These are phyloP conservation scores for Colletotrichum tamarilloi DNA, from an alignment of 2,329 filamentous ascomycete genomes.

Conservation along the genomic window DNA sequence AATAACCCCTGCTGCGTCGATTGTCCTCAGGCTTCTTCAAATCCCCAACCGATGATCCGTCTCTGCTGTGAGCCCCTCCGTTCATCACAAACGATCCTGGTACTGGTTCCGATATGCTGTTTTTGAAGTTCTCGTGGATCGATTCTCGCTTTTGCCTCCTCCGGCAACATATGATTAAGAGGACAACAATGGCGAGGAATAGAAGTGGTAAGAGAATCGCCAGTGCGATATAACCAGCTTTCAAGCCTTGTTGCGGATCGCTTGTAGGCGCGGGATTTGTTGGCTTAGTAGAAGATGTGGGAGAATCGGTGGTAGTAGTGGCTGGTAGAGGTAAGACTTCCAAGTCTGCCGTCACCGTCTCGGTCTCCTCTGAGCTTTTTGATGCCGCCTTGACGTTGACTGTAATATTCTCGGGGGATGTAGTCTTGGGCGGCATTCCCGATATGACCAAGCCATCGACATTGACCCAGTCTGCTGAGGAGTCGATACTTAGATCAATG, in stretches of 20 bases:
- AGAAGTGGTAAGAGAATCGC: constrained; percentile 33
- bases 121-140: constrained; percentile 35
- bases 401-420: constrained; percentile 40
- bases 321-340: constrained; percentile 45
- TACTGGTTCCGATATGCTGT: constrained; percentile 45
- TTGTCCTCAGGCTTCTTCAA: constrained; percentile 37
- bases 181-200: constrained; percentile 16
- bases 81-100: constrained; percentile 44
- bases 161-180: constrained; percentile 43
- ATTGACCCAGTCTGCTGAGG: constrained; percentile 56
- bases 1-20: constrained; percentile 31
- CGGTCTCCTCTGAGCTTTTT: constrained; percentile 46
- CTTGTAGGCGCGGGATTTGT: constrained; percentile 38
- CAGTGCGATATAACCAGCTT: constrained; percentile 31
- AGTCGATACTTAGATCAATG: constrained; percentile 49
- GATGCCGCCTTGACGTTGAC: constrained; percentile 45
- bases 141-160: constrained; percentile 35
- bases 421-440: constrained; percentile 52
- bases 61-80: constrained; percentile 32
- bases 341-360: constrained; percentile 52
- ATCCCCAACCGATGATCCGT: constrained; percentile 34
- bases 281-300: constrained; percentile 40
- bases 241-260: constrained; percentile 7
- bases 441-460: constrained; percentile 51
- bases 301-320: constrained; percentile 38